Evolutionary conservation across 495 filamentous ascomycete species (phyloP).

Genomic region (Lasiosphaeriaceae sp.): DNA sequence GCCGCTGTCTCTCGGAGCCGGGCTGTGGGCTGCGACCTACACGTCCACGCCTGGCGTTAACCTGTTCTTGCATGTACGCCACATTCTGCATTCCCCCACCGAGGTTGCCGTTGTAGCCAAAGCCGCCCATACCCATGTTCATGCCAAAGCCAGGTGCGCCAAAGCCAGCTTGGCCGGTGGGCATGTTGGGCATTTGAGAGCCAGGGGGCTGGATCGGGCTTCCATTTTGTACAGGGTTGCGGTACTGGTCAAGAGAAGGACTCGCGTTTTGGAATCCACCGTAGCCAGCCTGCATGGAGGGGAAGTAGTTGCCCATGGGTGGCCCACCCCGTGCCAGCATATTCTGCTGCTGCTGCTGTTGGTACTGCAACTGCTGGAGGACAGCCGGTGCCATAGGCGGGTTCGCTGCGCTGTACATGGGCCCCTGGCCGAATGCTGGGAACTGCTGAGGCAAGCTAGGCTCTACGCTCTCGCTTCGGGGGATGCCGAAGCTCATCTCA

Average conservation of each 20-base stretch:
- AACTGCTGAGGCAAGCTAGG: slow-evolving; percentile 50
- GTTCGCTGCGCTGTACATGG: slow-evolving; percentile 48
- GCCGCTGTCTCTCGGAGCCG: slow-evolving; percentile 14
- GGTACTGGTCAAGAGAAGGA: slow-evolving; percentile 47
- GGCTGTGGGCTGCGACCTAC: slow-evolving; percentile 42
- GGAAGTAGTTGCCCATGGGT: slow-evolving; percentile 50
- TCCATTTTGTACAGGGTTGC: slow-evolving; percentile 38
- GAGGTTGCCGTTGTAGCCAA: slow-evolving; percentile 39
- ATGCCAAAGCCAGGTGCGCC: slow-evolving; percentile 47
- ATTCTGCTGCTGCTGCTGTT: slow-evolving; percentile 60
- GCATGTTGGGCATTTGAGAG: slow-evolving; percentile 23
- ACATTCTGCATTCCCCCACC: slow-evolving; percentile 32
- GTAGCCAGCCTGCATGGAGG: slow-evolving; percentile 44
- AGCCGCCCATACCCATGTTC: slow-evolving; percentile 42
- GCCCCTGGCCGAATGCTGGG: slow-evolving; percentile 45
- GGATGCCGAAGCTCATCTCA: slow-evolving; percentile 47
- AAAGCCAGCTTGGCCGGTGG: slow-evolving; percentile 31
- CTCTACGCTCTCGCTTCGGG: slow-evolving; percentile 56
- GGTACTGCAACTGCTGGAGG: slow-evolving; percentile 55
- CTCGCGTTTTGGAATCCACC: slow-evolving; percentile 42
- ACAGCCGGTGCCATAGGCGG: slow-evolving; percentile 47
- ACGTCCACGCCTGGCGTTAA: slow-evolving; percentile 49
- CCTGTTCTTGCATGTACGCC: slow-evolving; percentile 46
- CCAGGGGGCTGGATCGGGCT: slow-evolving; percentile 44
- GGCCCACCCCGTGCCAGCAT: slow-evolving; percentile 50